A percentile compares a stretch with the other conserved stretches of the same genome.
Evolutionary conservation across 805 yeast genomes (phyloP).

Genomic region (Saccharomyces paradoxus): DNA sequence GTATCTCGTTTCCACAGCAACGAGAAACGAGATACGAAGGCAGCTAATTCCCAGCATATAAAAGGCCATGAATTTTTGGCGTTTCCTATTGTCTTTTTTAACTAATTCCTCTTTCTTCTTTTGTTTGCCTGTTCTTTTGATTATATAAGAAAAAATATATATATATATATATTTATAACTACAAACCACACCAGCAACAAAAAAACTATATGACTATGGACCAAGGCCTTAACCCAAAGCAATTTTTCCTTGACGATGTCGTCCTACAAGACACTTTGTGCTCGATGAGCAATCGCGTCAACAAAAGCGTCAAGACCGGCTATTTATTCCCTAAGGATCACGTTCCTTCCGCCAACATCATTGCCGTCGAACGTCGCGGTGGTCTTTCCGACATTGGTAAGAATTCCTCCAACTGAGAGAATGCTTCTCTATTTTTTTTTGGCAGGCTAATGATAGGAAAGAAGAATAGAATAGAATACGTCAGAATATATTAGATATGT

Average conservation of each 20-base stretch:
- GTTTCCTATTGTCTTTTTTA: not conserved
- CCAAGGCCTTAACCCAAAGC: constrained; percentile 35
- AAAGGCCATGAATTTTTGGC: not conserved
- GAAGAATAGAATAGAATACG: not conserved
- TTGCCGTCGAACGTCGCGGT: not conserved
- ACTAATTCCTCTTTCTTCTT: not conserved
- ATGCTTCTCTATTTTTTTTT: not conserved
- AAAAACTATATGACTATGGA: constrained; percentile 35
- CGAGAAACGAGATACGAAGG: not conserved
- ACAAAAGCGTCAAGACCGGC: constrained; percentile 8
- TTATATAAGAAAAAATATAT: too few relatives aligned
- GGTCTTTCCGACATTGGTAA: not conserved
- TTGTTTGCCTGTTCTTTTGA: not conserved
- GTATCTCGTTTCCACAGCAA: not conserved
- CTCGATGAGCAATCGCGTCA: constrained; percentile 1
- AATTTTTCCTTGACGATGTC: not conserved
- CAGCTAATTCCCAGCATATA: not conserved
- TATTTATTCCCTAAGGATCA: constrained; percentile 6
- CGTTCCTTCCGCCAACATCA: not conserved
- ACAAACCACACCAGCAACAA: not conserved
- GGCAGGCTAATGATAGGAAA: not conserved
- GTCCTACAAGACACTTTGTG: not conserved
- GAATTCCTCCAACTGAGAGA: not conserved
- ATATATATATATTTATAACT: not conserved
- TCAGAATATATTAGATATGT: not conserved